These are phyloP conservation scores for Aspergillus tamarii DNA, from an alignment of 2,329 filamentous ascomycete species.

Conservation along the genomic window DNA sequence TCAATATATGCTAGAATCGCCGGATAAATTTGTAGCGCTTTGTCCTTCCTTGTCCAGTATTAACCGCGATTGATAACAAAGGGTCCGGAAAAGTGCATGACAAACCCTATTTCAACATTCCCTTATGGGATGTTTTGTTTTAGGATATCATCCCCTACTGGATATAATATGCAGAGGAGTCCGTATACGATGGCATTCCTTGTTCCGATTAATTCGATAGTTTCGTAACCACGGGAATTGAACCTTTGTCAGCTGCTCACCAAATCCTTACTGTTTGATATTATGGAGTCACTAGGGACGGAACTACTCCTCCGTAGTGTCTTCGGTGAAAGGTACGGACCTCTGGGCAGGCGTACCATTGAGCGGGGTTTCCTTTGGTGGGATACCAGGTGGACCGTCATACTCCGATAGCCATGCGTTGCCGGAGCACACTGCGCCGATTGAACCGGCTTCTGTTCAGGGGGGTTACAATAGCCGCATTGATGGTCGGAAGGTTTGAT, in stretches of 20 bases:
- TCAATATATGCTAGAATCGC: neutral
- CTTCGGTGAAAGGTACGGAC: slow-evolving; percentile 18
- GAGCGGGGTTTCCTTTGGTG: slow-evolving; percentile 12
- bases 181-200: neutral
- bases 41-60: neutral
- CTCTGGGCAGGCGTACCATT: slow-evolving; percentile 14
- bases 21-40: neutral
- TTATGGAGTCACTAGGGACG: neutral
- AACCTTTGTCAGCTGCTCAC: neutral
- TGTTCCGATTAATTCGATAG: neutral
- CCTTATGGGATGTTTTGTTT: too few species aligned
- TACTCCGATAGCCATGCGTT: slow-evolving; percentile 1
- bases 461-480: neutral
- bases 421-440: slow-evolving; percentile 41
- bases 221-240: neutral
- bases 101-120: neutral
- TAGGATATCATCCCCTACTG: neutral
- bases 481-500: neutral
- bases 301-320: slow-evolving; percentile 3
- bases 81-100: neutral
- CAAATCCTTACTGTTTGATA: neutral
- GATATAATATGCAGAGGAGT: neutral
- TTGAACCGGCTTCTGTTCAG: slow-evolving; percentile 6
- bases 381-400: slow-evolving; percentile 17
- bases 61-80: neutral